Percentiles rank a stretch among this genome's conserved stretches.
Conservation (phyloP, 2,329 filamentous ascomycete species). For the Calonectria fujianensis region DNA sequence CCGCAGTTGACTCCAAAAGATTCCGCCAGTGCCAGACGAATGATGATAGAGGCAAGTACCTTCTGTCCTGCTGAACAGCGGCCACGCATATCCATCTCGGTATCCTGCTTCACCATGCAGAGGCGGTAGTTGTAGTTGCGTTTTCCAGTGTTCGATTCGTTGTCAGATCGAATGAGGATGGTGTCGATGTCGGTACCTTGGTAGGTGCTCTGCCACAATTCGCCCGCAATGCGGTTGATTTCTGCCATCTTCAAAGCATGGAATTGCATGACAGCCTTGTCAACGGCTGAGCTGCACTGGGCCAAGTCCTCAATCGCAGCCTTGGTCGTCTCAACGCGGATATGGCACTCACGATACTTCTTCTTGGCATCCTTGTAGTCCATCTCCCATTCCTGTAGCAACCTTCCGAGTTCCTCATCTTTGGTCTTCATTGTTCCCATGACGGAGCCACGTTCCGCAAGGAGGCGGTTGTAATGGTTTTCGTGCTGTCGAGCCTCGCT, state of each 20-base stretch:
- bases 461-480: constrained; percentile 79
- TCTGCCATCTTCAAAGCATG: constrained; percentile 98
- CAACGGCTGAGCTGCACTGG: constrained; percentile 87
- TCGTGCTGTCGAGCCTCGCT: constrained; percentile 81
- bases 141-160: constrained; percentile 82
- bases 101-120: constrained; percentile 97
- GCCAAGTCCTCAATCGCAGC: constrained; percentile 93
- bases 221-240: constrained; percentile 94
- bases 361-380: constrained; percentile 89
- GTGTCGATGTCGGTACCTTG: constrained; percentile 98
- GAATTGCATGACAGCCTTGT: constrained; percentile 98
- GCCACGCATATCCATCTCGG: constrained; percentile 99
- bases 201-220: constrained; percentile 98
- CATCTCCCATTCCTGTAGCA: constrained; percentile 87
- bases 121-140: constrained; percentile 97
- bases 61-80: constrained; percentile 98
- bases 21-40: constrained; percentile 95
- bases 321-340: constrained; percentile 93
- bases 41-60: constrained; percentile 97
- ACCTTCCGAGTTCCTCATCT: constrained; percentile 84
- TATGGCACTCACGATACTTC: constrained; percentile 90
- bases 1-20: constrained; percentile 98
- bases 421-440: constrained; percentile 89
- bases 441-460: constrained; percentile 83
- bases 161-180: constrained; percentile 95